Evolutionary conservation across 306 rosid species (phyloP).

Genomic region (Cicer judaicum): DNA sequence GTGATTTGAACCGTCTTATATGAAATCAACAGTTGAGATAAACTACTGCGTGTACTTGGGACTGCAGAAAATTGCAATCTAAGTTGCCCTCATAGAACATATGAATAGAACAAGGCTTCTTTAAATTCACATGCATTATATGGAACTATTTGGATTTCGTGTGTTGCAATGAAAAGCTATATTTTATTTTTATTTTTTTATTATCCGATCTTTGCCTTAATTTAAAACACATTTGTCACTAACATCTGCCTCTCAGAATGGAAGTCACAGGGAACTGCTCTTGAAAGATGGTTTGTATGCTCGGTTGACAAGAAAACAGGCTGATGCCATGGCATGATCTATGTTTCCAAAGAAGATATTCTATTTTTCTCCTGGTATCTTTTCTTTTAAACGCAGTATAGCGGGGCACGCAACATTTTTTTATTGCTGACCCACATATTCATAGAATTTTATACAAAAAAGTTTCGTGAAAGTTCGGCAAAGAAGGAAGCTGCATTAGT

Average conservation of each 20-base stretch:
- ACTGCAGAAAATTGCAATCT: too few relatives aligned
- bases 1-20: too few relatives aligned
- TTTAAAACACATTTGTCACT: constrained; percentile 28
- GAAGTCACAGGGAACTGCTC: constrained; percentile 87
- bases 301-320: constrained; percentile 75
- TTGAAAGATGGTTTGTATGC: constrained; percentile 79
- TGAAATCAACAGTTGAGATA: too few relatives aligned
- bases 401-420: constrained; percentile 46
- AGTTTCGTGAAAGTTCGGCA: constrained; percentile 18
- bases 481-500: constrained; percentile 42
- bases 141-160: constrained; percentile 37
- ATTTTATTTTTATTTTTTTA: neutral
- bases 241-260: constrained; percentile 57
- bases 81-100: neutral
- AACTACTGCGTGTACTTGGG: too few relatives aligned
- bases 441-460: constrained; percentile 35
- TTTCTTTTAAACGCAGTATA: constrained; percentile 39
- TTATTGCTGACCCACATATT: constrained; percentile 49
- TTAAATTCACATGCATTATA: neutral
- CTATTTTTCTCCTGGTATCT: constrained; percentile 34
- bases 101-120: constrained; percentile 8
- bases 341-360: constrained; percentile 19
- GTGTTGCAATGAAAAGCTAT: constrained; percentile 17
- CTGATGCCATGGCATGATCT: constrained; percentile 74
- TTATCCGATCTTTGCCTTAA: neutral